Conservation (phyloP, 2,329 filamentous ascomycete genomes). For the Diaporthe citrichinensis region DNA sequence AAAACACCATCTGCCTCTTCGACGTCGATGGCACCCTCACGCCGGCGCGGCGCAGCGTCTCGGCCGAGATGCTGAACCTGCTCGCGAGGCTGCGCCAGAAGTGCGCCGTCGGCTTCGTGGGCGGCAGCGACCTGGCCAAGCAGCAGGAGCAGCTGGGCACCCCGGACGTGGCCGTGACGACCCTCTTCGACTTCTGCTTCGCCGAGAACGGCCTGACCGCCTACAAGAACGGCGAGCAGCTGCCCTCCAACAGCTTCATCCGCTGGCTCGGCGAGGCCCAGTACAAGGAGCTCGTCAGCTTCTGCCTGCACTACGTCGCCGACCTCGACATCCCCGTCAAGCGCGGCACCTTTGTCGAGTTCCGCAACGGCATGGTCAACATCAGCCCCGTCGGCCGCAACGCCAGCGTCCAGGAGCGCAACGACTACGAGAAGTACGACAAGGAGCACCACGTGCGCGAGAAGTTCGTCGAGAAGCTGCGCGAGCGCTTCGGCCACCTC, state of each 20-base stretch:
- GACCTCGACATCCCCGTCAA: conserved; percentile 88
- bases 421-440: conserved; percentile 88
- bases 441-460: conserved; percentile 81
- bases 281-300: conserved; percentile 84
- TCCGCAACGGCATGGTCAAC: conserved; percentile 94
- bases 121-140: conserved; percentile 91
- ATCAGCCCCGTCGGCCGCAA: conserved; percentile 88
- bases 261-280: conserved; percentile 86
- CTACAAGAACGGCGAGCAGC: conserved; percentile 82
- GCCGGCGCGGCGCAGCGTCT: conserved; percentile 80
- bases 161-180: conserved; percentile 76
- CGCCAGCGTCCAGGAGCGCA: conserved; percentile 82
- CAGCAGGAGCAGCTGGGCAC: conserved; percentile 96
- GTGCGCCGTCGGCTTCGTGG: conserved; percentile 91
- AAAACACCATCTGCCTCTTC: conserved; percentile 95
- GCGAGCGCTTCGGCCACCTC: conserved; percentile 85
- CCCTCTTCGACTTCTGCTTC: conserved; percentile 98
- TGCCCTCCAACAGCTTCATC: conserved; percentile 90
- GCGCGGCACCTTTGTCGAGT: conserved; percentile 88
- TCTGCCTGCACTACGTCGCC: conserved; percentile 85
- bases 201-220: conserved; percentile 96
- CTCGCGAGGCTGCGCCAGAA: conserved; percentile 87
- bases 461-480: conserved; percentile 82
- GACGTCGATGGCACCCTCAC: conserved; percentile 97
- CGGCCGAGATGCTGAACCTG: conserved; percentile 85